Evolutionary conservation across 768 basidiomycete genomes (phyloP).

Genomic region (Auriculariales sp.): DNA sequence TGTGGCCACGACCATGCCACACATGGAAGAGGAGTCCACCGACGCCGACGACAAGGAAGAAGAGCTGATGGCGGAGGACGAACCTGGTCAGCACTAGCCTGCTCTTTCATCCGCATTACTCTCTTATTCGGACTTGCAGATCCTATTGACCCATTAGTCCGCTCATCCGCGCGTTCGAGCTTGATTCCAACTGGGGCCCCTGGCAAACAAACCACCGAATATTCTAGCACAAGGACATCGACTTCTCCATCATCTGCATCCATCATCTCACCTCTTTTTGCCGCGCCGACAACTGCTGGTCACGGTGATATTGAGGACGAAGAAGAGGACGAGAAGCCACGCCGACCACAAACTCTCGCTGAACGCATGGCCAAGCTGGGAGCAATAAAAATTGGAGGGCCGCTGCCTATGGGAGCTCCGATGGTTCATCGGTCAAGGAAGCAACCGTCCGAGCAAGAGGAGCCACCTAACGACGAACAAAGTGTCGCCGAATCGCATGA

Average conservation of each 20-base stretch:
- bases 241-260: not conserved
- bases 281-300: conserved; percentile 6
- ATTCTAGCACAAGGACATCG: too few species aligned
- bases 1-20: not conserved
- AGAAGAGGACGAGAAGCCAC: conserved; percentile 28
- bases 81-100: conserved; percentile 34
- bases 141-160: conserved; percentile 54
- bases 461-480: conserved; percentile 9
- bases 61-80: conserved; percentile 45
- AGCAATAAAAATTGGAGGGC: conserved; percentile 64
- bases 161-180: conserved; percentile 31
- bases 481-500: conserved; percentile 12
- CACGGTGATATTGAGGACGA: conserved; percentile 20
- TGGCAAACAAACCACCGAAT: too few species aligned
- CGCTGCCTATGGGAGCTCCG: conserved; percentile 30
- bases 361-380: conserved; percentile 93
- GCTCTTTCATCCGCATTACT: not conserved
- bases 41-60: conserved; percentile 8
- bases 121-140: conserved; percentile 24
- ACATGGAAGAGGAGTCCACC: too few species aligned
- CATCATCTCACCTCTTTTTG: conserved; percentile 3
- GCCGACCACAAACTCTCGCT: conserved; percentile 58
- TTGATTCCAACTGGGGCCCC: too few species aligned
- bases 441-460: conserved; percentile 13
- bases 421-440: conserved; percentile 23